phyloP scores from a whole-genome alignment of 192 early-diverging fungal genomes.

The Coemansia aciculifera region DNA sequence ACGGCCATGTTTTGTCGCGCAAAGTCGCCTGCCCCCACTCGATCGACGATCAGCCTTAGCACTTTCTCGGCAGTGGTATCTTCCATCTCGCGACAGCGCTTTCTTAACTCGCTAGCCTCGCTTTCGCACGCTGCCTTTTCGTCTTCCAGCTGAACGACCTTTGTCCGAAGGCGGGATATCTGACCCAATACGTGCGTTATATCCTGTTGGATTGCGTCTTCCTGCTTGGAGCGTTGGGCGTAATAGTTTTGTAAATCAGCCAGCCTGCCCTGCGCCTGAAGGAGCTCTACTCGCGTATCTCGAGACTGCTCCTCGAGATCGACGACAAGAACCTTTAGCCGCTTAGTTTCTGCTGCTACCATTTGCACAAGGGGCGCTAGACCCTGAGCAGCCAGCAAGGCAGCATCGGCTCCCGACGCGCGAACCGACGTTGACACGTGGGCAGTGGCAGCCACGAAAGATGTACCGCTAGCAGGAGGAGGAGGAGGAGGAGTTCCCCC shows the following conservation, averaged over 20 bases:
- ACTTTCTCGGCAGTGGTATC: constrained; percentile 29
- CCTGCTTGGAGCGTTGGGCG: constrained; percentile 29
- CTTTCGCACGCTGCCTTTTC: constrained; percentile 30
- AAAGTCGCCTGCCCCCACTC: constrained; percentile 37
- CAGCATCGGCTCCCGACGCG: constrained; percentile 23
- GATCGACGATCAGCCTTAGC: constrained; percentile 43
- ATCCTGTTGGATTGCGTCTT: constrained; percentile 47
- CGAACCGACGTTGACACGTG: background rate
- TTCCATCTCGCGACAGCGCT: constrained; percentile 33
- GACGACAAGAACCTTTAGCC: constrained; percentile 18
- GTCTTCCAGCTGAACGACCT: constrained; percentile 27
- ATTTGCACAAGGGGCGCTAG: constrained; percentile 31
- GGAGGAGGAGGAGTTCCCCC: background rate
- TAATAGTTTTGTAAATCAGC: constrained; percentile 31
- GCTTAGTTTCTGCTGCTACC: constrained; percentile 24
- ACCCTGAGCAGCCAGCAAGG: constrained; percentile 18
- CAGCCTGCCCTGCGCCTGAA: constrained; percentile 26
- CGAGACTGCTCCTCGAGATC: constrained; percentile 41
- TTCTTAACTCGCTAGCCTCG: constrained; percentile 25
- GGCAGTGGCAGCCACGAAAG: background rate
- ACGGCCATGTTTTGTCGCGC: constrained; percentile 13
- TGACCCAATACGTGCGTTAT: constrained; percentile 48
- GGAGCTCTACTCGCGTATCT: constrained; percentile 25
- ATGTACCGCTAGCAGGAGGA: background rate
- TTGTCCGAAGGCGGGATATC: constrained; percentile 39